Percentiles rank a stretch among this genome's conserved stretches.
These are phyloP conservation scores for Dendrobium chrysotoxum DNA, from an alignment of 106 monocot genomes.

Conservation along the genomic window DNA sequence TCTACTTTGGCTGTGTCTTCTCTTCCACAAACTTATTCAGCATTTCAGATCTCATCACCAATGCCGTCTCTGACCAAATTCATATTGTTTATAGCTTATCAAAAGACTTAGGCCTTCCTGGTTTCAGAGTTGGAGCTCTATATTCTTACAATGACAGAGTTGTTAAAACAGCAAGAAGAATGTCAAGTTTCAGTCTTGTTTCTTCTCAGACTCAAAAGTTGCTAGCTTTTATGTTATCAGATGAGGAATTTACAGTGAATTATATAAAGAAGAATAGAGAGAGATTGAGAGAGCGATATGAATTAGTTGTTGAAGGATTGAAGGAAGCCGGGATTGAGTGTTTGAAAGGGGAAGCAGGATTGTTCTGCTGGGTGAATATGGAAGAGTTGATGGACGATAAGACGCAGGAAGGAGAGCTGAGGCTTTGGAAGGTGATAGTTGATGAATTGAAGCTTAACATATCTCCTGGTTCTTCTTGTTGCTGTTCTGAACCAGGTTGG, in stretches of 20 bases:
- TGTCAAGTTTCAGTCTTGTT: constrained; percentile 80
- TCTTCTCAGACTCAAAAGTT: constrained; percentile 72
- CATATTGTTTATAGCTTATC: constrained; percentile 88
- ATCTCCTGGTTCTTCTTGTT: constrained; percentile 75
- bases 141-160: constrained; percentile 69
- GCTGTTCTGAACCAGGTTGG: constrained; percentile 72
- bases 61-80: constrained; percentile 62
- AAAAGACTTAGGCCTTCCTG: constrained; percentile 70
- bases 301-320: constrained; percentile 32
- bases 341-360: constrained; percentile 60
- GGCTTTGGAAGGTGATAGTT: constrained; percentile 46
- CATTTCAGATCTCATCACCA: constrained; percentile 22
- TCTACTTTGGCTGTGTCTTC: constrained; percentile 81
- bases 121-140: constrained; percentile 64
- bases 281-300: constrained; percentile 44
- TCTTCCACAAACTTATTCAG: constrained; percentile 44
- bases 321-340: constrained; percentile 50
- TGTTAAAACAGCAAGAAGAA: constrained; percentile 63
- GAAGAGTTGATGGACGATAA: constrained; percentile 34
- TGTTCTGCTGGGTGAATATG: constrained; percentile 79
- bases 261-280: constrained; percentile 59
- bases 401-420: constrained; percentile 47
- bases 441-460: constrained; percentile 54
- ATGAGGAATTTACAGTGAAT: constrained; percentile 39
- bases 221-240: constrained; percentile 53